phyloP scores from a whole-genome alignment of 2,329 filamentous ascomycete species.

The Tolypocladium sp. region DNA sequence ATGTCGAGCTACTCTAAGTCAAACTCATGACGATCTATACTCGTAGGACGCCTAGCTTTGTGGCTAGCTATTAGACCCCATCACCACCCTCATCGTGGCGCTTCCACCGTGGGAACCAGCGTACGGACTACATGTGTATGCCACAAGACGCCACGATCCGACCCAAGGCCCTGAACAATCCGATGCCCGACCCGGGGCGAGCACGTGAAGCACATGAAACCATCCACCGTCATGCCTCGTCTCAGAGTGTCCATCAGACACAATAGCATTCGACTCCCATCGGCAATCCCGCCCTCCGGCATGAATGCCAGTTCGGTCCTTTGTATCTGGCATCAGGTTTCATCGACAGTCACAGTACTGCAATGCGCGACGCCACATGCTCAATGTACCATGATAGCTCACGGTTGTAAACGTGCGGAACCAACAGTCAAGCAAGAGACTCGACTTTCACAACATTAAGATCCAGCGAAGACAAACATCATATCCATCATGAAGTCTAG shows the following conservation, averaged over 20 bases:
- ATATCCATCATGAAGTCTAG: neutral
- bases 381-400: neutral
- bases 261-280: neutral
- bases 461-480: neutral
- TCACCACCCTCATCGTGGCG: neutral
- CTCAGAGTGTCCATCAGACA: neutral
- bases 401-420: no score
- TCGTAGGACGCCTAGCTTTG: neutral
- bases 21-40: neutral
- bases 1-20: neutral
- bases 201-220: neutral
- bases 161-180: neutral
- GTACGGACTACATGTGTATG: no score
- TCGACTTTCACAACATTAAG: neutral
- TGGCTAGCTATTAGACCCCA: no score
- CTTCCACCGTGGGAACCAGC: neutral
- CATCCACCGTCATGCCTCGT: neutral
- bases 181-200: neutral
- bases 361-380: neutral
- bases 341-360: neutral
- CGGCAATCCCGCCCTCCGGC: neutral
- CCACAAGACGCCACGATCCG: neutral
- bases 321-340: neutral
- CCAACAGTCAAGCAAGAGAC: no score
- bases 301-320: no score